Evolutionary conservation across 495 filamentous ascomycete genomes (phyloP), one percentile per base, ranked within the genome.

Genomic region (Bombardia bombarda): DNA sequence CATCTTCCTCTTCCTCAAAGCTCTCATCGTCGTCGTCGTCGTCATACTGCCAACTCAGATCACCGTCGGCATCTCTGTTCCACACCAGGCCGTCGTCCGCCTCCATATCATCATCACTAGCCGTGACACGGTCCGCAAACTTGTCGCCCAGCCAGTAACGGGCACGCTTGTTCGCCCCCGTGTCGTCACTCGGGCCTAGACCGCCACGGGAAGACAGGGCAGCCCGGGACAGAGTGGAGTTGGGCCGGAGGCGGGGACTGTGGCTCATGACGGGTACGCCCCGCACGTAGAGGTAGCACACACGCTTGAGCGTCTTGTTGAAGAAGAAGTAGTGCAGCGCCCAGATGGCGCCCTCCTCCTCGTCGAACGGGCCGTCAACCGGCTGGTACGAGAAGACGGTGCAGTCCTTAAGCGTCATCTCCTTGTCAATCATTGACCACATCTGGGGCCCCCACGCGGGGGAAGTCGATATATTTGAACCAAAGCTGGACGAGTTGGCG

Each of bases 281-380:
- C 38, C 88, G 79, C 24, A 96, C 71, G 55, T 95, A 92, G 24
- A 98, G 65, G 60, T 97, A 97, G 53, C 86, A 90, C 17, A 98
- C 90, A n/a, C 92, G 77, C 68, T 97, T 98, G 53, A 78, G 75
- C 17, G 77, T 67, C 50, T 90, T 94, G 70, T 92, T 95, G 75
- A 95, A 97, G 64, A 97, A 94, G 70, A 98, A 94, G 62, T 93
- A 95, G 60, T 96, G 86, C 43, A 87, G 69, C 48, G 86, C 90
- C 93, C 93, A 98, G 31, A 97, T 86, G 4, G 90, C 83, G 38
- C 85, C 82, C 53, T 93, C 86, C 46, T 95, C 92, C 19, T 86
- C 88, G 44, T 88, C 86, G 44, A 90, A 90, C 10, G 81, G 79
- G 30, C 87, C 85, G 45, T 95, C 87, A 17, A 83, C 77, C 0